Evolutionary conservation across 2,329 filamentous ascomycete genomes (phyloP).

Genomic region (Macroventuria anomochaeta): DNA sequence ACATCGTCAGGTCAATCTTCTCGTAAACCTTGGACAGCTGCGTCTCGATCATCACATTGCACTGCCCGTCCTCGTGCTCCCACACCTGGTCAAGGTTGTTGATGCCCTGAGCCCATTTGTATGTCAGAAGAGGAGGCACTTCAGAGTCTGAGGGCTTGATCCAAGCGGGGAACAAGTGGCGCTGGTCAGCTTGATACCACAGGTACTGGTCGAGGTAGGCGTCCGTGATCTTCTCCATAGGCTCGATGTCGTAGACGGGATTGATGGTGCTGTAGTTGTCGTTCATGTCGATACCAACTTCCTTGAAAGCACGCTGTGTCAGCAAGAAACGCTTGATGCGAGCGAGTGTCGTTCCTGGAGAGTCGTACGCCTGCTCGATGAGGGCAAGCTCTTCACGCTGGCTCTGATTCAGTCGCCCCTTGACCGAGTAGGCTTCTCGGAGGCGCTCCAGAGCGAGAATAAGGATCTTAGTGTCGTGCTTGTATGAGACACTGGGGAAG

Average conservation of each 20-base stretch:
- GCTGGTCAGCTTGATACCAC: constrained; percentile 98
- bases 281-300: constrained; percentile 99
- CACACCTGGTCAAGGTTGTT: constrained; percentile 97
- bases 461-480: constrained; percentile 98
- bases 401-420: constrained; percentile 94
- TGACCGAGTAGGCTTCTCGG: constrained; percentile 95
- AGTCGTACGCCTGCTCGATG: constrained; percentile 98
- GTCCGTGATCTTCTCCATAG: constrained; percentile 99
- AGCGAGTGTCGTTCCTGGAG: constrained; percentile 91
- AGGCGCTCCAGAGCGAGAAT: constrained; percentile 93
- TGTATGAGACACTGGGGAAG: constrained; percentile 98
- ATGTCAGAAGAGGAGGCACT: constrained; percentile 89
- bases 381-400: constrained; percentile 95
- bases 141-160: constrained; percentile 99
- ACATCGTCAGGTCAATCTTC: constrained; percentile 95
- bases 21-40: constrained; percentile 99
- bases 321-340: constrained; percentile 97
- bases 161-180: constrained; percentile 96
- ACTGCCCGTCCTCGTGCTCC: constrained; percentile 92
- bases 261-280: constrained; percentile 99
- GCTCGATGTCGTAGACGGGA: constrained; percentile 97
- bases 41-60: constrained; percentile 98
- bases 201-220: constrained; percentile 98
- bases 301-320: constrained; percentile 97
- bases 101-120: constrained; percentile 99